phyloP scores from a whole-genome alignment of 306 rosid genomes.

The Vigna radiata region DNA sequence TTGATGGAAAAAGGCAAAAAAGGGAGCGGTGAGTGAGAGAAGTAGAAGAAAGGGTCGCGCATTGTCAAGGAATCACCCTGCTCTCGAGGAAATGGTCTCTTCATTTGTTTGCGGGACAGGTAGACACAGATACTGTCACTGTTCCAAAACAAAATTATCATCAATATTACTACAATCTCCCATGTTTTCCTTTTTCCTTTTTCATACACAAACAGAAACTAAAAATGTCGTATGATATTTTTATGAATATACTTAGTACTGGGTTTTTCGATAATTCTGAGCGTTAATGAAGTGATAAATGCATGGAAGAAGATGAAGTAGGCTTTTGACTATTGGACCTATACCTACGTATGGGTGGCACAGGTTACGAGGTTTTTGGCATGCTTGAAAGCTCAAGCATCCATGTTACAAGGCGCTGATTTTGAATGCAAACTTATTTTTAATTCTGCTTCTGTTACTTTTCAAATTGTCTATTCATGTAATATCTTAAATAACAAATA shows the following conservation, averaged over 20 bases:
- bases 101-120: constrained; percentile 42
- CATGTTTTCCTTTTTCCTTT: too few species aligned
- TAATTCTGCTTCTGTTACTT: neutral
- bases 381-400: neutral
- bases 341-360: constrained; percentile 31
- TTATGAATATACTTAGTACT: neutral
- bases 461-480: neutral
- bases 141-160: neutral
- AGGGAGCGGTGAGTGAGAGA: constrained; percentile 1
- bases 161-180: too few species aligned
- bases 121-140: neutral
- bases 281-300: constrained; percentile 10
- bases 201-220: too few species aligned
- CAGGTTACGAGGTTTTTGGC: constrained; percentile 20
- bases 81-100: constrained; percentile 67
- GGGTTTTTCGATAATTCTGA: neutral
- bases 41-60: constrained; percentile 4
- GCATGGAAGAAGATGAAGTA: constrained; percentile 33
- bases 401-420: neutral
- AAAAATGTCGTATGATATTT: too few species aligned
- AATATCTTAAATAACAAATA: neutral
- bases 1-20: constrained; percentile 35
- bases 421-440: neutral
- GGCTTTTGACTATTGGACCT: constrained; percentile 61
- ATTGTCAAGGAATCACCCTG: constrained; percentile 59